A percentile compares a stretch with the other conserved stretches of the same genome.
Conservation (phyloP, 768 basidiomycete genomes). For the Leucogyrophana mollusca region DNA sequence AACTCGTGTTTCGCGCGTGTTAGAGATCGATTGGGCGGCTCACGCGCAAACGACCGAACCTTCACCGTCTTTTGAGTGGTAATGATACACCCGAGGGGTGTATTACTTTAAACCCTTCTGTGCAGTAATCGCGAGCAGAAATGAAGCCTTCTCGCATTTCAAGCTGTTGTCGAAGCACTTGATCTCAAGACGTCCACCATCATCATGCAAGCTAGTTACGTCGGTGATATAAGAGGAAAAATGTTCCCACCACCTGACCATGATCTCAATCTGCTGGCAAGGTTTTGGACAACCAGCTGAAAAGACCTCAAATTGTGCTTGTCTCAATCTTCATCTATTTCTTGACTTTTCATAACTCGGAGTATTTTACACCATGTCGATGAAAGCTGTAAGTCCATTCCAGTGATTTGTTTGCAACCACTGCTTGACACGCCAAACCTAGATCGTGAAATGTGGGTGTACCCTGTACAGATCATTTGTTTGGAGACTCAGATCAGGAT, state of each 20-base stretch:
- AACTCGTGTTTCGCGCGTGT: conserved; percentile 21
- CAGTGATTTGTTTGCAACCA: neutral
- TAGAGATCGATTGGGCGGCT: conserved; percentile 1
- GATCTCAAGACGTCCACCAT: no score
- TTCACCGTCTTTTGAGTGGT: no score
- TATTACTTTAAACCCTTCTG: no score
- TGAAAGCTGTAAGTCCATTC: conserved; percentile 67
- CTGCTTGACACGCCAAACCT: neutral
- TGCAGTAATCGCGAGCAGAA: no score
- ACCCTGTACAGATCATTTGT: conserved; percentile 3
- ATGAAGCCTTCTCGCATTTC: no score
- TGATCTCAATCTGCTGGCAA: neutral
- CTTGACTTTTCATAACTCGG: conserved; percentile 4
- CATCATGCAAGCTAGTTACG: no score
- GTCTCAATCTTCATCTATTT: conserved; percentile 3
- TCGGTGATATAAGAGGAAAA: conserved; percentile 5
- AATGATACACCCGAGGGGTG: no score
- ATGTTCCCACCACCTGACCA: conserved; percentile 3
- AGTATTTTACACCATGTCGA: conserved; percentile 48
- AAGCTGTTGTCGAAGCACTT: no score
- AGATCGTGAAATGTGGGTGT: conserved; percentile 63
- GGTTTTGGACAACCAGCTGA: no score
- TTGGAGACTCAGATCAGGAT: conserved; percentile 26
- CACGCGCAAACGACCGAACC: no score
- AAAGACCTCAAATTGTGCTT: neutral